A percentile compares a stretch with the other conserved stretches of the same genome.
Conservation (phyloP, 2,329 filamentous ascomycete genomes). For the Apiospora sp. region DNA sequence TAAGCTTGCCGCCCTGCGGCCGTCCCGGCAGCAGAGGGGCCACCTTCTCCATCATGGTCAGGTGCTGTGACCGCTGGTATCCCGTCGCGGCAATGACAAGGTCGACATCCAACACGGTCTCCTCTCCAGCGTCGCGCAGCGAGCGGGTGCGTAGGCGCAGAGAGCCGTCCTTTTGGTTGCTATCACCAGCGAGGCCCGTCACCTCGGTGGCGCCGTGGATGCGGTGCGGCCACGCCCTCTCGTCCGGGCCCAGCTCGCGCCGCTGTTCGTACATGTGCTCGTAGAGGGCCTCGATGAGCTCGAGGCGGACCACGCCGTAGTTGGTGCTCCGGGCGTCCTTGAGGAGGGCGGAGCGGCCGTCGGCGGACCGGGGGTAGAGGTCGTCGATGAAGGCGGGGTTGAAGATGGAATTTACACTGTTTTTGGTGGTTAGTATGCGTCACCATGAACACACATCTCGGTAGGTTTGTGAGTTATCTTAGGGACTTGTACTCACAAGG, state of each 20-base stretch:
- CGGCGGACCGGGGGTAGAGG: conserved; percentile 73
- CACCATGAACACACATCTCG: too few species aligned
- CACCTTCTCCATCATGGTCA: conserved; percentile 75
- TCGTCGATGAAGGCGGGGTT: conserved; percentile 84
- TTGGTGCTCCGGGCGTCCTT: conserved; percentile 83
- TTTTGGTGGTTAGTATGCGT: conserved; percentile 48
- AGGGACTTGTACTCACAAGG: conserved; percentile 73
- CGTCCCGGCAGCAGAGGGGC: conserved; percentile 69
- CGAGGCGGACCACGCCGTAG: conserved; percentile 92
- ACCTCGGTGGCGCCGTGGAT: conserved; percentile 77
- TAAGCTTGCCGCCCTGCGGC: conserved; percentile 50
- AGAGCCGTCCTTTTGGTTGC: conserved; percentile 47
- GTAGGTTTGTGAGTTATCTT: background rate
- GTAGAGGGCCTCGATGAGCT: conserved; percentile 88
- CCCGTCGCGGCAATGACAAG: conserved; percentile 88
- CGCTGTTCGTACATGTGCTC: conserved; percentile 88
- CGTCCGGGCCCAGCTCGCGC: conserved; percentile 71
- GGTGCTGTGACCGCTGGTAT: conserved; percentile 80
- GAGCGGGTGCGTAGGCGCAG: conserved; percentile 69
- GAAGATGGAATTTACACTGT: conserved; percentile 90
- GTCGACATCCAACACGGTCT: conserved; percentile 77
- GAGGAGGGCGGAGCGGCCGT: conserved; percentile 67
- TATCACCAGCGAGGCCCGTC: conserved; percentile 63
- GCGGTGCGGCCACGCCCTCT: conserved; percentile 80
- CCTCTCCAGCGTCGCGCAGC: conserved; percentile 44